These are phyloP conservation scores for Fusarium dimerum DNA, from an alignment of 2,329 filamentous ascomycete species.

Conservation along the genomic window DNA sequence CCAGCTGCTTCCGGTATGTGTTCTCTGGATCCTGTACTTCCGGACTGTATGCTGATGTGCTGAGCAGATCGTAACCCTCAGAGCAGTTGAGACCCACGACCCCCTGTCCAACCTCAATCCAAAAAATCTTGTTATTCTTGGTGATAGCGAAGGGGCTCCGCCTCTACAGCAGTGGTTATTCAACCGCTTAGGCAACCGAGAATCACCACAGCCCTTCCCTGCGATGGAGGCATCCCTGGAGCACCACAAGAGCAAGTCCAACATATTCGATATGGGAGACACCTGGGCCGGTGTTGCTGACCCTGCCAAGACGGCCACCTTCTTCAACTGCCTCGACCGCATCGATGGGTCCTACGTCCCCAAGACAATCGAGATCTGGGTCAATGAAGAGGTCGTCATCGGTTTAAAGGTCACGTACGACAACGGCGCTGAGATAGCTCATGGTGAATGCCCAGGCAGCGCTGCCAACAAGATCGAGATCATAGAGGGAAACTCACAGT, in stretches of 20 bases:
- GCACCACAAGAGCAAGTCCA: background rate
- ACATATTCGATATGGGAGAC: background rate
- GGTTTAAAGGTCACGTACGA: background rate
- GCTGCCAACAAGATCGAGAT: background rate
- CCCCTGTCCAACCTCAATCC: background rate
- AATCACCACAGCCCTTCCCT: background rate
- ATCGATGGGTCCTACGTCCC: background rate
- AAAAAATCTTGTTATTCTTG: background rate
- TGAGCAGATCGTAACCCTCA: background rate
- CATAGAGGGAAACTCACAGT: background rate
- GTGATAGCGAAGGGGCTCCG: background rate
- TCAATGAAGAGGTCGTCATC: background rate
- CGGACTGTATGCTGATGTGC: no score
- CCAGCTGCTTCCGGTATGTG: background rate
- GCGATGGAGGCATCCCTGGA: background rate
- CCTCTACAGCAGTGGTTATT: background rate
- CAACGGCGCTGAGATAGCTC: background rate
- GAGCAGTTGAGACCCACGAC: background rate
- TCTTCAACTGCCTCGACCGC: background rate
- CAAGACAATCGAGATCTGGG: background rate
- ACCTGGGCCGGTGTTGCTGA: background rate
- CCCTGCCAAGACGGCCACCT: background rate
- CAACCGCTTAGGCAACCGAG: background rate
- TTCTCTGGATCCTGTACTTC: no score
- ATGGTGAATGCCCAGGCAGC: background rate